These are phyloP conservation scores for Chrysanthemum lavandulifolium DNA, from an alignment of 129 eudicot species.

Conservation along the genomic window DNA sequence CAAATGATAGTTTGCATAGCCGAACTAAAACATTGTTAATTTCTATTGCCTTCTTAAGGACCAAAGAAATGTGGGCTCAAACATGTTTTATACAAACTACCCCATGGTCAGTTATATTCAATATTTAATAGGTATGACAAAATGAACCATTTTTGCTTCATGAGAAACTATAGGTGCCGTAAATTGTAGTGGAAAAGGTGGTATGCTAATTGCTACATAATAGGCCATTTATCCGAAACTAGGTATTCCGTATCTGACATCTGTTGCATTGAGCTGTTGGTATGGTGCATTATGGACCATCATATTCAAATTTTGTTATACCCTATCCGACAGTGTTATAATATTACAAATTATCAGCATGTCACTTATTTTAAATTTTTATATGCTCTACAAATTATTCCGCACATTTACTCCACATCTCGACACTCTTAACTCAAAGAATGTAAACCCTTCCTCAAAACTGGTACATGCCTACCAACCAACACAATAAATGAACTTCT, in stretches of 20 bases:
- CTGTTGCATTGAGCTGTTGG: not conserved
- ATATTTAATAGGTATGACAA: not conserved
- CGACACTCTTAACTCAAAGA: not conserved
- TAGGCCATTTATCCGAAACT: not conserved
- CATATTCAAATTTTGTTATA: no score
- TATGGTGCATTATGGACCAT: not conserved
- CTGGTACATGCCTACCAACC: conserved; percentile 12
- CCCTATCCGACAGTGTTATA: no score
- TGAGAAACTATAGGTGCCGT: not conserved
- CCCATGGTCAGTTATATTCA: not conserved
- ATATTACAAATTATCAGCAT: not conserved
- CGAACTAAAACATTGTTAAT: not conserved
- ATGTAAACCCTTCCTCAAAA: conserved; percentile 15
- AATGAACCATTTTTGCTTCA: not conserved
- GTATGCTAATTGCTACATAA: not conserved
- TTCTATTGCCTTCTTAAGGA: not conserved
- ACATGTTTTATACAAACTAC: not conserved
- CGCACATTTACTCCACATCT: not conserved
- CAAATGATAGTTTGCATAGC: not conserved
- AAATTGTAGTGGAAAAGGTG: not conserved
- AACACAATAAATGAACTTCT: conserved; percentile 2
- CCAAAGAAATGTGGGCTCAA: not conserved
- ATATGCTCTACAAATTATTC: not conserved
- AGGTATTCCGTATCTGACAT: conserved; percentile 5
- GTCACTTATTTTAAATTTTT: not conserved